A percentile compares a stretch with the other conserved stretches of the same genome.
Evolutionary conservation across 2,329 filamentous ascomycete species (phyloP).

Genomic region (Cladosporium sp.): DNA sequence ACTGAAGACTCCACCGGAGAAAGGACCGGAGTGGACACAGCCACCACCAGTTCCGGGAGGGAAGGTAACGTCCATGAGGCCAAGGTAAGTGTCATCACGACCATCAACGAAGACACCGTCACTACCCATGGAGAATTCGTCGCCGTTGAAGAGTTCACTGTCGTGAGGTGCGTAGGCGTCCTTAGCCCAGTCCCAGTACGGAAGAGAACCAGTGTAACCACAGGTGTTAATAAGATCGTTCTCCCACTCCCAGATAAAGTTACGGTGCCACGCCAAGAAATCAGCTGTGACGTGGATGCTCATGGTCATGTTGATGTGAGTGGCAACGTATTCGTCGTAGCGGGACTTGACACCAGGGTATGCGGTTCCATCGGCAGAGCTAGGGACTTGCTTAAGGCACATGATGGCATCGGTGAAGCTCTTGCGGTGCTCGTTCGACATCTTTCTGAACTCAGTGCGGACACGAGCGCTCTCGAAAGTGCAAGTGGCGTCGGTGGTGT

Average conservation of each 20-base stretch:
- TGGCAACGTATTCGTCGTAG: slow-evolving; percentile 22
- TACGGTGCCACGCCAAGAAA: slow-evolving; percentile 37
- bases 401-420: slow-evolving; percentile 15
- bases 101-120: slow-evolving; percentile 17
- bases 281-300: slow-evolving; percentile 20
- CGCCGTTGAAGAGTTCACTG: slow-evolving; percentile 53
- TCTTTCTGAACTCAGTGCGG: slow-evolving; percentile 12
- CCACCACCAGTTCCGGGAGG: slow-evolving; percentile 51
- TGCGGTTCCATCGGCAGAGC: background rate
- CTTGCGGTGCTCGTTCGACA: slow-evolving; percentile 15
- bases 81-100: slow-evolving; percentile 29
- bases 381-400: slow-evolving; percentile 17
- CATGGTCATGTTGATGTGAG: slow-evolving; percentile 16
- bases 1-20: slow-evolving; percentile 40
- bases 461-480: slow-evolving; percentile 15
- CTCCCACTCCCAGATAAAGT: slow-evolving; percentile 37
- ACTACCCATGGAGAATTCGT: slow-evolving; percentile 35
- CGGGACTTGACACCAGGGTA: slow-evolving; percentile 17
- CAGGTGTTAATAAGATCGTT: slow-evolving; percentile 35
- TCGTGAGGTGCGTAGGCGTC: slow-evolving; percentile 37
- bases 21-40: slow-evolving; percentile 48
- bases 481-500: slow-evolving; percentile 12
- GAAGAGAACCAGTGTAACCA: slow-evolving; percentile 34
- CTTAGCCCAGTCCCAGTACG: slow-evolving; percentile 52
- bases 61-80: slow-evolving; percentile 47